These are phyloP conservation scores for Henckelia pumila DNA, from an alignment of 257 asterid genomes.

Conservation along the genomic window DNA sequence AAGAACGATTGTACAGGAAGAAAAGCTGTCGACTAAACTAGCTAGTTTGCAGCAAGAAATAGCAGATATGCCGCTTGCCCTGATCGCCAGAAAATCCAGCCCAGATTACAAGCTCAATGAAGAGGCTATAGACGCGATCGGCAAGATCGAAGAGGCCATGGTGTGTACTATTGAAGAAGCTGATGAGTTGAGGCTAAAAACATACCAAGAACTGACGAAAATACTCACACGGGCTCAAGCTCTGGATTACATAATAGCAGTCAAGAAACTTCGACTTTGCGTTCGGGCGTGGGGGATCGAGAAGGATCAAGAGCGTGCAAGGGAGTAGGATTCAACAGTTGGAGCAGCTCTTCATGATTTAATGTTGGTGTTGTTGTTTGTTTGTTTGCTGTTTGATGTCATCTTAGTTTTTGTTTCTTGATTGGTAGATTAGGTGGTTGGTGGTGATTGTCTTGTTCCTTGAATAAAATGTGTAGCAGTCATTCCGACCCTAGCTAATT, in stretches of 20 bases:
- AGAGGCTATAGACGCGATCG: neutral
- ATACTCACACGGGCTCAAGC: slow-evolving; percentile 20
- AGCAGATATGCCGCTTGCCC: slow-evolving; percentile 22
- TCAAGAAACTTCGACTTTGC: slow-evolving; percentile 26
- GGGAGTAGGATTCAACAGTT: neutral
- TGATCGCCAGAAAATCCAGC: slow-evolving; percentile 12
- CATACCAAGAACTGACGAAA: slow-evolving; percentile 7
- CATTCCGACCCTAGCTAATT: no score
- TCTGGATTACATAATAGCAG: slow-evolving; percentile 22
- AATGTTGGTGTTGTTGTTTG: no score
- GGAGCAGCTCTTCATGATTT: no score
- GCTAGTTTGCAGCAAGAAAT: slow-evolving; percentile 27
- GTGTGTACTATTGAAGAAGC: slow-evolving; percentile 17
- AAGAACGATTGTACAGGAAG: slow-evolving; percentile 25
- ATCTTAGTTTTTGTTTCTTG: no score
- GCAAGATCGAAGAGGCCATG: slow-evolving; percentile 18
- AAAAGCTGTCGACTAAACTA: slow-evolving; percentile 17
- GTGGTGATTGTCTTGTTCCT: no score
- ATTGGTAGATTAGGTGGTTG: no score
- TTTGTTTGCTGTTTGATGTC: no score
- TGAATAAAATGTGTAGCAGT: no score
- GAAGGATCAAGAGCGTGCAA: slow-evolving; percentile 15
- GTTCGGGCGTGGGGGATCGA: slow-evolving; percentile 17
- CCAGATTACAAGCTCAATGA: neutral
- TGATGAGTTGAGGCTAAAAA: slow-evolving; percentile 19